Conservation (phyloP, 768 basidiomycete genomes). For the Boletus subparvulus region DNA sequence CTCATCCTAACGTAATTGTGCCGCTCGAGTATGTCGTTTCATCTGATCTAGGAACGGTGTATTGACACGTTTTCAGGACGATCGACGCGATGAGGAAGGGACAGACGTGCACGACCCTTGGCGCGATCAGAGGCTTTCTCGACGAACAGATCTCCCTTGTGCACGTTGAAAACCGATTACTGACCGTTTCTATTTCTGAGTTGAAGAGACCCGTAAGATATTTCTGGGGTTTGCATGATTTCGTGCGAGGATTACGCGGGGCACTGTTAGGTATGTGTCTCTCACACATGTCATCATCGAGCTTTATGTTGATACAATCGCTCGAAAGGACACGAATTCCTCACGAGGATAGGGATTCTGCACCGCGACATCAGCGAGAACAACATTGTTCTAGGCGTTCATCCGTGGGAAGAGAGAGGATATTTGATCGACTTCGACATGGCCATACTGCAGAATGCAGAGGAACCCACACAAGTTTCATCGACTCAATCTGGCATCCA, state of each 20-base stretch:
- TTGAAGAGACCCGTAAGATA: background rate
- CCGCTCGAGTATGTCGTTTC: background rate
- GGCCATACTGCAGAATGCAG: background rate
- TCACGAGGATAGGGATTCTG: background rate
- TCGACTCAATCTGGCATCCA: background rate
- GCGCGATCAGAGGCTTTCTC: background rate
- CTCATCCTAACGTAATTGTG: constrained; percentile 1
- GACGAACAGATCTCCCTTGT: background rate
- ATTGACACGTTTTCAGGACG: background rate
- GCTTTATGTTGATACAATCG: too few relatives aligned
- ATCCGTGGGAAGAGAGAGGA: constrained; percentile 9
- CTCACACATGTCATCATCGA: background rate
- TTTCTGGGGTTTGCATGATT: constrained; percentile 2
- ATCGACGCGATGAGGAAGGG: background rate
- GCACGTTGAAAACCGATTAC: background rate
- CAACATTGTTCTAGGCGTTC: background rate
- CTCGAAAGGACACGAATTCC: background rate
- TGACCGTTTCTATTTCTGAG: background rate
- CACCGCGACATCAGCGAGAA: background rate
- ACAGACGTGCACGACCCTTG: background rate
- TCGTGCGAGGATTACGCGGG: background rate
- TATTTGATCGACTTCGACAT: constrained; percentile 33
- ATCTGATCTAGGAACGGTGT: background rate
- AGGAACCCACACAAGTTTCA: background rate
- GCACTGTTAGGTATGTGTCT: background rate